Evolutionary conservation across 306 rosid genomes (phyloP).

Genomic region (Astragalus membranaceus): DNA sequence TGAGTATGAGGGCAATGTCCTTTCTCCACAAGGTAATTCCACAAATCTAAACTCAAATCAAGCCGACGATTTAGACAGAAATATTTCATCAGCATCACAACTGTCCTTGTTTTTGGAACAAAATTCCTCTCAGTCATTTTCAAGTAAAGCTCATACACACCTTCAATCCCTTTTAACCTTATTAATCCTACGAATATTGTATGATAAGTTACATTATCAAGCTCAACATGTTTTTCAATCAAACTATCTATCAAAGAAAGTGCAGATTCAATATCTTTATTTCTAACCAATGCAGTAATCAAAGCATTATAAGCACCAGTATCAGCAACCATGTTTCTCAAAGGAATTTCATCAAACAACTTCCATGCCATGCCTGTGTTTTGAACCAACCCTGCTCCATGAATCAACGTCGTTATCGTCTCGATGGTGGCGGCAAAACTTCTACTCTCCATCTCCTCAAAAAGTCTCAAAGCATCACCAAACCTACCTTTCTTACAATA

Average conservation of each 20-base stretch:
- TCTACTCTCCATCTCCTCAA: slow-evolving; percentile 66
- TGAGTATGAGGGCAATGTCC: slow-evolving; percentile 87
- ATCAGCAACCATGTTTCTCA: slow-evolving; percentile 54
- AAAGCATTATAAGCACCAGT: slow-evolving; percentile 72
- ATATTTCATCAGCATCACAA: slow-evolving; percentile 61
- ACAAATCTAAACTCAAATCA: slow-evolving; percentile 62
- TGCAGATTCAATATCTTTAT: slow-evolving; percentile 52
- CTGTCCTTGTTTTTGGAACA: slow-evolving; percentile 66
- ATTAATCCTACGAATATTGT: slow-evolving; percentile 55
- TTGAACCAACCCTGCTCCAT: slow-evolving; percentile 78
- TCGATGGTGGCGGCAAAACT: slow-evolving; percentile 42
- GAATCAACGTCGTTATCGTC: slow-evolving; percentile 81
- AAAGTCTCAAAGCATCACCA: slow-evolving; percentile 64
- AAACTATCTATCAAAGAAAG: slow-evolving; percentile 59
- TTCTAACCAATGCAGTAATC: slow-evolving; percentile 51
- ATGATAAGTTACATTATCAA: slow-evolving; percentile 68
- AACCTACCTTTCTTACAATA: slow-evolving; percentile 73
- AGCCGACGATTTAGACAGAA: slow-evolving; percentile 58
- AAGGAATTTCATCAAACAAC: slow-evolving; percentile 54
- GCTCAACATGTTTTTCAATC: slow-evolving; percentile 47
- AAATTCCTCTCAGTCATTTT: slow-evolving; percentile 56
- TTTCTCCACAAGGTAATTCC: slow-evolving; percentile 61
- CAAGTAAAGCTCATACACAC: slow-evolving; percentile 43
- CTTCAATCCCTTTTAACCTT: slow-evolving; percentile 41
- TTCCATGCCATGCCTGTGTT: slow-evolving; percentile 52